Conservation (phyloP, 1,139 yeast genomes). For the Pneumocystis carinii region DNA sequence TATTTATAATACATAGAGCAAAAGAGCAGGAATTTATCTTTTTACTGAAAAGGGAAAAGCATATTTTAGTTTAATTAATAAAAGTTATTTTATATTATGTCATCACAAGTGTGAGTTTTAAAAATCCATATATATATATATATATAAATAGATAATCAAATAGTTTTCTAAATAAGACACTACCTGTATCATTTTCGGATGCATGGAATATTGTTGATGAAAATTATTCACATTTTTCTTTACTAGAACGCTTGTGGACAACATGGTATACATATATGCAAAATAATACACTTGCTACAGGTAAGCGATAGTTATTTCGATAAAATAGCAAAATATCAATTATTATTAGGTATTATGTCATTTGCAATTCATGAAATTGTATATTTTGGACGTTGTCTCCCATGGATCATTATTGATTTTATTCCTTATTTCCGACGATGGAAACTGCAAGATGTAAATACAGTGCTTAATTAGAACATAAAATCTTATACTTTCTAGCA, state of each 20-base stretch:
- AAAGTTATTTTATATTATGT: neutral
- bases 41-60: neutral
- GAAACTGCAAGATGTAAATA: slow-evolving; percentile 52
- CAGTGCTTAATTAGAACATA: neutral
- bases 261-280: slow-evolving; percentile 62
- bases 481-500: slow-evolving; percentile 15
- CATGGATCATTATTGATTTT: slow-evolving; percentile 70
- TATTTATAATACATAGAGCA: neutral
- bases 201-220: slow-evolving; percentile 9
- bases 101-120: neutral
- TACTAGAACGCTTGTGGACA: slow-evolving; percentile 59
- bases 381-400: slow-evolving; percentile 76
- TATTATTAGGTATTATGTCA: slow-evolving; percentile 39
- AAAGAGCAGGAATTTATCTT: neutral
- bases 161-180: neutral
- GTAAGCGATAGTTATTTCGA: slow-evolving; percentile 4
- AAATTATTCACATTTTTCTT: slow-evolving; percentile 20
- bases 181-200: slow-evolving; percentile 5
- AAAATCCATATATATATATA: neutral
- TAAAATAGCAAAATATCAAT: neutral
- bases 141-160: neutral
- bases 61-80: neutral
- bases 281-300: slow-evolving; percentile 72
- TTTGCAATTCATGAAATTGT: slow-evolving; percentile 62
- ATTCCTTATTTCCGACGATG: slow-evolving; percentile 61